These are phyloP conservation scores for Pogostemon cablin DNA, from an alignment of 257 asterid genomes.

Conservation along the genomic window DNA sequence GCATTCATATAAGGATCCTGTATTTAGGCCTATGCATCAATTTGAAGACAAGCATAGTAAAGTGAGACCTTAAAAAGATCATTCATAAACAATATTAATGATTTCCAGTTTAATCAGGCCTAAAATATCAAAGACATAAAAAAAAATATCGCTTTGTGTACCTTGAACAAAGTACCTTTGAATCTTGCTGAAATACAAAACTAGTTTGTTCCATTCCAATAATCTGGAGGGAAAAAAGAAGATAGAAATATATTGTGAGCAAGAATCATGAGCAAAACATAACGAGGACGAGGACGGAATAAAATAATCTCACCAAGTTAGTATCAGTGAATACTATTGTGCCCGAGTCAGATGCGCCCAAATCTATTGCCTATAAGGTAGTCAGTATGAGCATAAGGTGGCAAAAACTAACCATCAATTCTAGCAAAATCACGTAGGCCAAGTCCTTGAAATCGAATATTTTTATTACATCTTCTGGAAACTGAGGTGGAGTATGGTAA, in stretches of 20 bases:
- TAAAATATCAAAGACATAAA: not conserved
- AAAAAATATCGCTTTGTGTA: not conserved
- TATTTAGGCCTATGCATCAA: not conserved
- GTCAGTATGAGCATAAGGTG: slow-evolving; percentile 54
- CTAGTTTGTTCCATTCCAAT: slow-evolving; percentile 98
- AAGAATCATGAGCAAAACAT: no score
- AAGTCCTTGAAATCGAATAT: slow-evolving; percentile 53
- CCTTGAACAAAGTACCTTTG: slow-evolving; percentile 56
- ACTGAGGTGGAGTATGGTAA: no score
- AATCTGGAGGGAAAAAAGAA: slow-evolving; percentile 44
- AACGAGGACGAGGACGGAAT: no score
- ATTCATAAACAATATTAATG: not conserved
- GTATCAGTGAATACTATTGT: no score
- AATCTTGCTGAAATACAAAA: slow-evolving; percentile 89
- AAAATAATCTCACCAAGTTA: no score
- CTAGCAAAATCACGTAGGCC: slow-evolving; percentile 91
- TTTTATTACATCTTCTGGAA: no score
- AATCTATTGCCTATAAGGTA: slow-evolving; percentile 56
- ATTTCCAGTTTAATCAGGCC: not conserved
- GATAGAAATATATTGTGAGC: no score
- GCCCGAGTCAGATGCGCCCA: slow-evolving; percentile 34
- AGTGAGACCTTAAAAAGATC: not conserved
- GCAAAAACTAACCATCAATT: slow-evolving; percentile 92
- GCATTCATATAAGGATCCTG: not conserved
- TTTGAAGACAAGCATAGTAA: not conserved